Conservation (phyloP, 805 yeast genomes). For the Yamadazyma kitorensis region DNA sequence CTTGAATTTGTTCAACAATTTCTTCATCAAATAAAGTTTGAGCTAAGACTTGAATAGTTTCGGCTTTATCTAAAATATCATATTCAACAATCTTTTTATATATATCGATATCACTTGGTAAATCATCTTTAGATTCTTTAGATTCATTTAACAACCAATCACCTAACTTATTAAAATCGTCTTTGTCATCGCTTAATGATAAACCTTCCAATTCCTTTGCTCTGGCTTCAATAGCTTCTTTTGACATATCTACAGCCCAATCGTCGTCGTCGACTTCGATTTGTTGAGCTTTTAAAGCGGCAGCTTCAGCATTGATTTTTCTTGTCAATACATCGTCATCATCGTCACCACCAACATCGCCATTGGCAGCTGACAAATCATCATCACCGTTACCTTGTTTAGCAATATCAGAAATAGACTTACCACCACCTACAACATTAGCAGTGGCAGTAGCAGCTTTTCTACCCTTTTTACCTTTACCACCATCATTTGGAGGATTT, state of each 20-base stretch:
- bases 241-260: conserved; percentile 97
- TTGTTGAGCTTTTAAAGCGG: conserved; percentile 46
- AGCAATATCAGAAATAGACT: conserved; percentile 75
- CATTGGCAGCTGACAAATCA: conserved; percentile 17
- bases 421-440: conserved; percentile 84
- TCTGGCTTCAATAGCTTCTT: conserved; percentile 91
- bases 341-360: conserved; percentile 42
- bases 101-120: conserved; percentile 85
- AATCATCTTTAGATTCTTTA: conserved; percentile 52
- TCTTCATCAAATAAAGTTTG: conserved; percentile 83
- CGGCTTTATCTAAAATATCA: conserved; percentile 66
- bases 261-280: conserved; percentile 82
- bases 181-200: conserved; percentile 43
- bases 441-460: conserved; percentile 88
- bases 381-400: conserved; percentile 33
- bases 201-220: conserved; percentile 81
- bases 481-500: conserved; percentile 74
- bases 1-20: conserved; percentile 66
- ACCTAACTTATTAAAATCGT: conserved; percentile 72
- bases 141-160: conserved; percentile 70
- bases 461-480: conserved; percentile 56
- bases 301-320: conserved; percentile 82
- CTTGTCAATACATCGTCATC: conserved; percentile 75
- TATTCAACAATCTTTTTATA: conserved; percentile 84
- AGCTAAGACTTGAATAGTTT: conserved; percentile 86